Evolutionary conservation across 2,329 filamentous ascomycete genomes (phyloP), one percentile per base, ranked within the genome.

Genomic region (Penicillium sp.): DNA sequence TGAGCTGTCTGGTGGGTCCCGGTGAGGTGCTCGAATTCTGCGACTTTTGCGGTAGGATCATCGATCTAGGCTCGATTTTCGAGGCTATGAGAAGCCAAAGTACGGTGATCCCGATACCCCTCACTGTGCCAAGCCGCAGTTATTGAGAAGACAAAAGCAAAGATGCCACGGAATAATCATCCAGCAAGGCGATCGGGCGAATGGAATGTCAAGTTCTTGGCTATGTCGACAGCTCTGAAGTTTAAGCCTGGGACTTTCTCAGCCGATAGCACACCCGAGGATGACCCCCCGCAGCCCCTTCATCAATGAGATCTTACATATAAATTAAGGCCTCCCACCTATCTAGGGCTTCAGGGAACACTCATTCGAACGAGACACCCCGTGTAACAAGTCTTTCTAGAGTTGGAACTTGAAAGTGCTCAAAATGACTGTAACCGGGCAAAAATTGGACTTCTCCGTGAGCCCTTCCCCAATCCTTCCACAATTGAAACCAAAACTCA

Each of bases 391-490:
- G n/a, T n/a, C n/a, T n/a, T n/a, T n/a, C n/a, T n/a, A n/a, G n/a
- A n/a, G n/a, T 31, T 13, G 29, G n/a, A n/a, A 31, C 29, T 31
- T 3, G 22, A 7, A 25, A 7, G 22, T n/a, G n/a, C 33, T 30
- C 14, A 45, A 45, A 22, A 45, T 45, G 42, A 30, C 33, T 2
- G 3, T 9, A 2, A 30, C 13, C 31, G 4, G 6, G 13, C 19
- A 45, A 22, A 10, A 16, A 14, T 44, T 55, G 16, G 50, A 55
- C 31, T 55, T 55, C 18, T 36, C 46, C 1, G 52, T 55, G 22
- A 31, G 52, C 28, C 3, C 16, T 27, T 16, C 11, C 11, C 10
- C 4, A 28, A 27, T 3, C 3, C 10, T 3, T 6, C 9, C 14
- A 3, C 10, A 5, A 29, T n/a, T 8, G 10, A 34, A 10, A 10